phyloP scores from a whole-genome alignment of 352 stramenopile species.

The Phytophthora sp. region DNA sequence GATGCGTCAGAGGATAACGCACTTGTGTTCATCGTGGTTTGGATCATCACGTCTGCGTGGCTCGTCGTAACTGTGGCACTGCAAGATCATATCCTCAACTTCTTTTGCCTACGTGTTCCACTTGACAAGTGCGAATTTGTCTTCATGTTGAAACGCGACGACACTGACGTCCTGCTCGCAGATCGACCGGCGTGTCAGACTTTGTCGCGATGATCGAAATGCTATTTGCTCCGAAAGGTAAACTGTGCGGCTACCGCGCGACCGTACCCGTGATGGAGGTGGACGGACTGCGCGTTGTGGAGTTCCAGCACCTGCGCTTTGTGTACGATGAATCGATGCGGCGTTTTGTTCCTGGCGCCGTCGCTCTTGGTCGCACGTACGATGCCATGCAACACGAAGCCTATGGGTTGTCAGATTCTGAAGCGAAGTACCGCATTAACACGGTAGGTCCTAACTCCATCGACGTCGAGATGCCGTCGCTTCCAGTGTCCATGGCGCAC shows the following conservation, averaged over 20 bases:
- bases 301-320: constrained; percentile 45
- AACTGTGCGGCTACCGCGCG: constrained; percentile 16
- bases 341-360: constrained; percentile 30
- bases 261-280: constrained; percentile 23
- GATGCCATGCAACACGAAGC: constrained; percentile 17
- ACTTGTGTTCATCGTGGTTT: constrained; percentile 36
- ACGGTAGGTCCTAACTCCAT: constrained; percentile 23
- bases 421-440: constrained; percentile 16
- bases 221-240: constrained; percentile 25
- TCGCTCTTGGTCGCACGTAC: constrained; percentile 28
- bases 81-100: constrained; percentile 32
- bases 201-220: constrained; percentile 29
- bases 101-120: constrained; percentile 27
- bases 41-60: constrained; percentile 28
- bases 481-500: constrained; percentile 23
- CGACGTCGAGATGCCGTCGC: constrained; percentile 37
- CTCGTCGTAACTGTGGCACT: constrained; percentile 23
- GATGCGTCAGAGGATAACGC: constrained; percentile 24
- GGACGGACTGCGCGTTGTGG: constrained; percentile 21
- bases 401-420: background rate
- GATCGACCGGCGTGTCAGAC: constrained; percentile 26
- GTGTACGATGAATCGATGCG: constrained; percentile 28
- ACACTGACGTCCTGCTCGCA: constrained; percentile 27
- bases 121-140: constrained; percentile 28
- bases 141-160: constrained; percentile 34